Conservation (phyloP, 441 rosid genomes). For the California macrophylla region DNA sequence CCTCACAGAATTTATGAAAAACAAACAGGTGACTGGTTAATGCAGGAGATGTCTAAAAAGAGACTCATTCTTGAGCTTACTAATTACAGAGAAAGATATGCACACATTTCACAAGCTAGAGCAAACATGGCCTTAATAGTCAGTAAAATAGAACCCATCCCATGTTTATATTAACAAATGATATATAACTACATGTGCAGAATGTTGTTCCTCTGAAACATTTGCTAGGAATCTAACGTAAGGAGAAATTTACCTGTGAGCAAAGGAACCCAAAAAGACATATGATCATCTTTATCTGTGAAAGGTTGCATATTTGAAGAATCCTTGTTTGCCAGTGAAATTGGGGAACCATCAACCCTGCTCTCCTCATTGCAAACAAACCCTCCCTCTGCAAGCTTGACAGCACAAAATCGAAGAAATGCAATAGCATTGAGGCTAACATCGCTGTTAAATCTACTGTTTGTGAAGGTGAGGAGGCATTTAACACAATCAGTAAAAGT, state of each 20-base stretch:
- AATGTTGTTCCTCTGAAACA: neutral
- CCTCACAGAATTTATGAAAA: neutral
- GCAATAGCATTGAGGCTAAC: conserved; percentile 97
- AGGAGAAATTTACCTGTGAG: conserved; percentile 56
- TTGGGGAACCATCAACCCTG: conserved; percentile 19
- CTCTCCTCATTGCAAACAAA: conserved; percentile 39
- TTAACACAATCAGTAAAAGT: conserved; percentile 89
- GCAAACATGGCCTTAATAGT: neutral
- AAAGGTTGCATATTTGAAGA: conserved; percentile 30
- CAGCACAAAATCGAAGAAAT: conserved; percentile 90
- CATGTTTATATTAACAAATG: neutral
- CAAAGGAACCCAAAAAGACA: conserved; percentile 84
- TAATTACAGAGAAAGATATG: neutral
- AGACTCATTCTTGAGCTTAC: neutral
- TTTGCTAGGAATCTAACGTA: conserved; percentile 9
- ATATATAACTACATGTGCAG: no score
- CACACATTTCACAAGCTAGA: neutral
- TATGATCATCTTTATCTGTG: conserved; percentile 59
- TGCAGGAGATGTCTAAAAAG: neutral
- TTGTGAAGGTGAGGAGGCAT: conserved; percentile 90
- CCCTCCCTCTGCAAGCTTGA: conserved; percentile 93
- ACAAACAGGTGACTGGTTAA: neutral
- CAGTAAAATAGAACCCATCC: neutral
- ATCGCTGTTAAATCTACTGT: conserved; percentile 82
- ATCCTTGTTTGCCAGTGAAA: conserved; percentile 28